phyloP scores from a whole-genome alignment of 306 rosid species.

The Cucurbita maxima region DNA sequence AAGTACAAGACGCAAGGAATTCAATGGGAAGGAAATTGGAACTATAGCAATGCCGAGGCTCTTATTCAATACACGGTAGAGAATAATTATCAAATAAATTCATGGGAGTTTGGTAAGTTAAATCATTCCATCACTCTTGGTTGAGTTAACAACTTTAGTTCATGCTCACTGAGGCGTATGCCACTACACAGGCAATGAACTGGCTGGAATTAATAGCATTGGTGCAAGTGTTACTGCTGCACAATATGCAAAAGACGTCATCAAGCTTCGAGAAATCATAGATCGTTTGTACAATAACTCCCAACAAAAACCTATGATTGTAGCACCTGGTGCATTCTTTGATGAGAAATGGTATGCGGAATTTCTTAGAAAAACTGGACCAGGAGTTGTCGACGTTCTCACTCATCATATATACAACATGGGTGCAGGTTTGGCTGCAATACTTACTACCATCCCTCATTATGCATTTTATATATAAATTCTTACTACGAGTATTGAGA shows the following conservation, averaged over 20 bases:
- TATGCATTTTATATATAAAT: background rate
- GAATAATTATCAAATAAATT: slow-evolving; percentile 50
- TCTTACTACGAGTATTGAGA: background rate
- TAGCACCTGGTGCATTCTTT: background rate
- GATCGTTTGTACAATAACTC: no score
- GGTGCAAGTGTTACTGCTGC: no score
- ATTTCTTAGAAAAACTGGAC: background rate
- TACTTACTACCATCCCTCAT: background rate
- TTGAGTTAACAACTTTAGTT: background rate
- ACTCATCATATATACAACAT: no score
- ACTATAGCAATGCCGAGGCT: background rate
- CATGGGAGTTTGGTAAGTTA: slow-evolving; percentile 71
- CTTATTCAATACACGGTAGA: slow-evolving; percentile 50
- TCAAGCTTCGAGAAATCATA: no score
- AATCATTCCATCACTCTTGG: no score
- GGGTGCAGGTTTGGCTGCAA: background rate
- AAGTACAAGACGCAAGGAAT: slow-evolving; percentile 21
- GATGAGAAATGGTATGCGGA: background rate
- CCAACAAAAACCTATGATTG: no score
- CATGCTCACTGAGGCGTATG: slow-evolving; percentile 17
- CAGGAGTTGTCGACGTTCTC: background rate
- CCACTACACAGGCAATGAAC: slow-evolving; percentile 51
- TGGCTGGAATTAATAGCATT: background rate
- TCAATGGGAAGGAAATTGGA: slow-evolving; percentile 52
- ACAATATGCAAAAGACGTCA: no score